phyloP scores from a whole-genome alignment of 1,284 basidiomycete species.

The Exsudoporus floridanus region DNA sequence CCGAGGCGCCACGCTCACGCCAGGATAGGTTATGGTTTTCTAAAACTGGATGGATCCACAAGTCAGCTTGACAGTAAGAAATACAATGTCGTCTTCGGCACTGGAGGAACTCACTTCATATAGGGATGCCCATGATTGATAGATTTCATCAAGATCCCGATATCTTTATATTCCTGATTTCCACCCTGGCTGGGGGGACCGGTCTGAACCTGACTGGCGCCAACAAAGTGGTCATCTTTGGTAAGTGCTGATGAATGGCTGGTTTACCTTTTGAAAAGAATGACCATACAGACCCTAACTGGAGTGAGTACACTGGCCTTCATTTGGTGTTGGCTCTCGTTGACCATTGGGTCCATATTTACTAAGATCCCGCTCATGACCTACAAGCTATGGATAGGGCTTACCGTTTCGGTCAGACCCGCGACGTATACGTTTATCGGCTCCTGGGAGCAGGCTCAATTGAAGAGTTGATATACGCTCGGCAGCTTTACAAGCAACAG shows the following conservation, averaged over 20 bases:
- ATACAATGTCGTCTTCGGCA: neutral
- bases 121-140: conserved; percentile 83
- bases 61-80: conserved; percentile 61
- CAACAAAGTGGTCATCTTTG: conserved; percentile 86
- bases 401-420: conserved; percentile 85
- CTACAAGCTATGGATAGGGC: conserved; percentile 88
- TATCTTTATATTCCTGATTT: conserved; percentile 77
- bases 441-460: conserved; percentile 84
- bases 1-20: neutral
- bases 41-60: conserved; percentile 73
- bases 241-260: conserved; percentile 39
- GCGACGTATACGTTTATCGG: conserved; percentile 83
- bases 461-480: conserved; percentile 81
- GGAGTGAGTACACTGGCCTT: conserved; percentile 58
- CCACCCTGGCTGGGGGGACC: conserved; percentile 75
- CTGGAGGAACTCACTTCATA: conserved; percentile 12
- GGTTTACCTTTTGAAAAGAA: neutral
- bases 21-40: conserved; percentile 56
- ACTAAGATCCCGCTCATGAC: conserved; percentile 87
- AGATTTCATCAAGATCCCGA: conserved; percentile 73
- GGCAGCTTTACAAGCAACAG: conserved; percentile 88
- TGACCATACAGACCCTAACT: conserved; percentile 70
- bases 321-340: neutral
- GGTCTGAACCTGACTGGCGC: conserved; percentile 75
- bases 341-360: neutral